Evolutionary conservation across 2,329 filamentous ascomycete genomes (phyloP).

Genomic region (Fusarium illudens): DNA sequence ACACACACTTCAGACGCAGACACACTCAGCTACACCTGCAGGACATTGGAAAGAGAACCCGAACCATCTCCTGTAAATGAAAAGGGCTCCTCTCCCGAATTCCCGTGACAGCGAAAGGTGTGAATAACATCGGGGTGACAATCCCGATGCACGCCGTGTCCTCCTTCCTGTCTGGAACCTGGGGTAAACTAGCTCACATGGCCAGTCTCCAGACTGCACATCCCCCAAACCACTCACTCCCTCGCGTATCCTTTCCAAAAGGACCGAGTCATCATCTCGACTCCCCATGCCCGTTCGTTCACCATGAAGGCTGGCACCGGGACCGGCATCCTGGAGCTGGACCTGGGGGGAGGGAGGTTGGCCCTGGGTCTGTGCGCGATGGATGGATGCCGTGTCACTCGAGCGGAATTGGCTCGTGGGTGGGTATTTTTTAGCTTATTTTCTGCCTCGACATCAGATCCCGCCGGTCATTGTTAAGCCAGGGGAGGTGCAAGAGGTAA

Average conservation of each 20-base stretch:
- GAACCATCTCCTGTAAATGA: background rate
- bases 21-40: constrained; percentile 5
- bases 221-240: background rate
- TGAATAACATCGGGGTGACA: background rate
- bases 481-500: too few species aligned
- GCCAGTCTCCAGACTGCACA: background rate
- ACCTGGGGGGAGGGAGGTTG: constrained; percentile 7
- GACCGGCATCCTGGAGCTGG: constrained; percentile 30
- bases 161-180: background rate
- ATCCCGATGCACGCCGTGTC: background rate
- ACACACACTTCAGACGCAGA: constrained; percentile 6
- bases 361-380: constrained; percentile 8
- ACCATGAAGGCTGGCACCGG: constrained; percentile 21
- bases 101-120: background rate
- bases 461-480: constrained; percentile 7
- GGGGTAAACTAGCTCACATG: background rate
- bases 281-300: background rate
- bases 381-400: constrained; percentile 7
- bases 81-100: background rate
- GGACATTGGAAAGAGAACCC: constrained; percentile 6
- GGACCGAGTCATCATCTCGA: constrained; percentile 6
- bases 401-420: constrained; percentile 11
- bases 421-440: constrained; percentile 32
- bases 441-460: constrained; percentile 16
- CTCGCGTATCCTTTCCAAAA: constrained; percentile 19